Evolutionary conservation across 441 rosid species (phyloP).

Genomic region (Adansonia madagascariensis): DNA sequence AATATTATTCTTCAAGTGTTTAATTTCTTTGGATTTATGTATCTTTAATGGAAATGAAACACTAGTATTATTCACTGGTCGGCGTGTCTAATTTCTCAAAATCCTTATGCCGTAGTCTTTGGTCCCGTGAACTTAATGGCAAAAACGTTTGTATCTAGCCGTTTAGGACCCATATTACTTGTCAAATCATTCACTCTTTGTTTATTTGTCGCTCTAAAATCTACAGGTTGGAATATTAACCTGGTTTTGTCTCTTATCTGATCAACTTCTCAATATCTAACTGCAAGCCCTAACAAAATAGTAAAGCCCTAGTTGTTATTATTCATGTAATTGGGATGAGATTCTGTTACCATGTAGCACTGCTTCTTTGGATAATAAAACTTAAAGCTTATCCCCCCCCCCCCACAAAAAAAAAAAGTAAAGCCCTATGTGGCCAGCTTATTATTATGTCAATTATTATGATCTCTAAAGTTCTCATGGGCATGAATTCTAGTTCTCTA

Average conservation of each 20-base stretch:
- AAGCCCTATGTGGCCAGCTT: neutral
- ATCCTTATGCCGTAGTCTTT: neutral
- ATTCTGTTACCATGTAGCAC: no score
- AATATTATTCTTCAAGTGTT: slow-evolving; percentile 21
- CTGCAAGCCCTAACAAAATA: neutral
- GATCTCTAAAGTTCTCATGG: neutral
- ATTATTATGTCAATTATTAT: neutral
- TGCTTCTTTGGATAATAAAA: no score
- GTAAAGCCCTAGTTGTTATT: no score
- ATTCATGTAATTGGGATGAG: no score
- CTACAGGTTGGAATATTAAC: neutral
- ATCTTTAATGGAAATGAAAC: neutral
- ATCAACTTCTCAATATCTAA: neutral
- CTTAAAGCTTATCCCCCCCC: no score
- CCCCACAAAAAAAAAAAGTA: no score
- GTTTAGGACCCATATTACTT: neutral
- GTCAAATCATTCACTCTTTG: neutral
- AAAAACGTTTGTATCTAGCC: neutral
- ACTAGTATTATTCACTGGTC: neutral
- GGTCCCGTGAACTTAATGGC: neutral
- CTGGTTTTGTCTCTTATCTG: neutral
- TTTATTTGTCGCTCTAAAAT: neutral
- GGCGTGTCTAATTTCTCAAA: slow-evolving; percentile 12
- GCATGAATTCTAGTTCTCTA: neutral
- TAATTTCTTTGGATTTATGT: slow-evolving; percentile 1